Base-by-base conservation (phyloP, 2,329 filamentous ascomycete genomes). In the Cryphonectria japonica region DNA sequence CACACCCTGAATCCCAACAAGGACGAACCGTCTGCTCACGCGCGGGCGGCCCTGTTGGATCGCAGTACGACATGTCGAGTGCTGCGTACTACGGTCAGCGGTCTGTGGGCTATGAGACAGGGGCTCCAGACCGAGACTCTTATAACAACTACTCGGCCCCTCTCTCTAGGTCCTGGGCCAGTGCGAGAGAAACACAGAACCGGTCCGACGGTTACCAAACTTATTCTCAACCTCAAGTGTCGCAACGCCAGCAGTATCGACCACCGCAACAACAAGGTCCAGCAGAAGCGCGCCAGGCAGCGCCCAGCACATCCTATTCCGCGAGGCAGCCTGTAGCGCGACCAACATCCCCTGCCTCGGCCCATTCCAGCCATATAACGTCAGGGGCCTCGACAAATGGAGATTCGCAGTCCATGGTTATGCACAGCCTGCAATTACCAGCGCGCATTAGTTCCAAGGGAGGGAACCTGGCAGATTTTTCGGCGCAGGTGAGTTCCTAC, bases 391-490 rank as follows among this genome's bases (percentile, higher is more conserved):
- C 80, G 3, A 79, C 81, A 7, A 77, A 77, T 34, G 80, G 79
- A 68, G 82, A 84, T 52, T 80, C 83, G 5, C 81, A 83, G 39
- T 82, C 81, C 39, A 82, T 89, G 78, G 85, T 87, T 2, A 83
- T 82, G 72, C 87, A 89, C 77, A 89, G 86, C 77, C 84, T 95
- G 52, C 89, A 92, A 76, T 90, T 97, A 57, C 93, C 94, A 8
- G 83, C 85, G 61, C 91, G 93, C 52, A 94, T 97, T 78, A 94
- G 91, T 76, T 85, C 90, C 46, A 89, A 87, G 75, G 92, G 92
- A 62, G 93, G 93, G 9, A 95, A 88, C 77, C 80, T 97, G 75
- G 88, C 93, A 13, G 93, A 96, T 77, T 94, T 97, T 80, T 92
- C 93, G 67, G 93, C 94, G 70, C 89, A 94, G 86, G 93, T 95